phyloP scores from a whole-genome alignment of 2,329 filamentous ascomycete species.

The Hymenoscyphus scutula region DNA sequence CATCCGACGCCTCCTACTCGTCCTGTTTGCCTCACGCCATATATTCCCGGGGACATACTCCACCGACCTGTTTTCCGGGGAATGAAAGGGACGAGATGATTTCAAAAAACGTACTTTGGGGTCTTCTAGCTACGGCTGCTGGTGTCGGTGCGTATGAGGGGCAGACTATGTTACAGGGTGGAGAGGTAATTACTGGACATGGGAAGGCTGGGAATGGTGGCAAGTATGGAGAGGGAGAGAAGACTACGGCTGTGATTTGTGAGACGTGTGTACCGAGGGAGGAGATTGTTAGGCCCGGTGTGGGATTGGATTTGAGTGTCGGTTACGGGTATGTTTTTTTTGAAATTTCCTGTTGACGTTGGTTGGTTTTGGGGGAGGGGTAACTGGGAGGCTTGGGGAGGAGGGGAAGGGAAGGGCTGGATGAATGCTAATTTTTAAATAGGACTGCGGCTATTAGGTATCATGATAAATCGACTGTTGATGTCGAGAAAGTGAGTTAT shows the following conservation, averaged over 20 bases:
- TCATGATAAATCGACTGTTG: conserved; percentile 13
- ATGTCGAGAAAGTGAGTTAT: conserved; percentile 14
- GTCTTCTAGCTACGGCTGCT: too few species aligned
- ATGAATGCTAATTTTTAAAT: background rate
- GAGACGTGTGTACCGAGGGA: conserved; percentile 16
- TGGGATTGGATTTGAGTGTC: conserved; percentile 18
- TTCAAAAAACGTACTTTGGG: too few species aligned
- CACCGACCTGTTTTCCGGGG: too few species aligned
- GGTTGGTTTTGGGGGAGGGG: background rate
- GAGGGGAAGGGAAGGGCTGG: background rate
- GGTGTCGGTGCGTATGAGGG: too few species aligned
- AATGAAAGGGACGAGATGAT: too few species aligned
- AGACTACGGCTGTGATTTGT: conserved; percentile 5
- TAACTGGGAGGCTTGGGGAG: background rate
- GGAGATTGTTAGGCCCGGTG: conserved; percentile 12
- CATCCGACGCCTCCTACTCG: too few species aligned
- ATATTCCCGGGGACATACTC: too few species aligned
- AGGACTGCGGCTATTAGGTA: conserved; percentile 20
- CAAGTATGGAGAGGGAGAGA: background rate
- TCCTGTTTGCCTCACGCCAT: too few species aligned
- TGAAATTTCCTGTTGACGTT: background rate
- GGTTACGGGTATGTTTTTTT: conserved; percentile 19
- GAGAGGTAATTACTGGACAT: too few species aligned
- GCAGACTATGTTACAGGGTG: too few species aligned
- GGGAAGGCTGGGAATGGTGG: background rate